phyloP scores from a whole-genome alignment of 345 rosid species.

The Viola odorata region DNA sequence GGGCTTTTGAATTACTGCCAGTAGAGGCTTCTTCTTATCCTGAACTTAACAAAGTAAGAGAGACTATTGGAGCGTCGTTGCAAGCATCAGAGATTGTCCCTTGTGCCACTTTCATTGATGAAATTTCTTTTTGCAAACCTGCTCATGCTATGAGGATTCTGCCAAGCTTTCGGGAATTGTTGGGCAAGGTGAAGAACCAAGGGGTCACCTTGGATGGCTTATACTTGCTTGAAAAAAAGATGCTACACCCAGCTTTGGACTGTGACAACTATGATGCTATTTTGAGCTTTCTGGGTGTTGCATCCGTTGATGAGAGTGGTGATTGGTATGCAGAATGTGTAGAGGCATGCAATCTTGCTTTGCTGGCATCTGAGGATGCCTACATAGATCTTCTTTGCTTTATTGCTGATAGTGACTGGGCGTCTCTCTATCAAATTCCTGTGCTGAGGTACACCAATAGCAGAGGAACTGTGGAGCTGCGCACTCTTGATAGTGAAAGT shows the following conservation, averaged over 20 bases:
- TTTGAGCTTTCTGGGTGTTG: slow-evolving; percentile 1
- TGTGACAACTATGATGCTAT: neutral
- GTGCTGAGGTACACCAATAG: neutral
- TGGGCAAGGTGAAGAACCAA: too few species aligned
- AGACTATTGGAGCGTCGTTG: neutral
- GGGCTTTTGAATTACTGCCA: neutral
- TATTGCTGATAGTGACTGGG: neutral
- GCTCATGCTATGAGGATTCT: too few species aligned
- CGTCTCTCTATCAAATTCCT: neutral
- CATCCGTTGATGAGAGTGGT: neutral
- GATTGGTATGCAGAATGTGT: slow-evolving; percentile 7
- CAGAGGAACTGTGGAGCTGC: neutral
- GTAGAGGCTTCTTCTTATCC: neutral
- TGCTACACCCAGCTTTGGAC: neutral
- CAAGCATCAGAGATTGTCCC: neutral
- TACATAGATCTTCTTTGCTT: slow-evolving; percentile 11
- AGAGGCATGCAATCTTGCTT: neutral
- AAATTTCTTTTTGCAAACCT: neutral
- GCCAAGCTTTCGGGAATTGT: too few species aligned
- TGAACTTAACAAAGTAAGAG: neutral
- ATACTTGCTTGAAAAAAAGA: too few species aligned
- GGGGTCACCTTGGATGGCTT: neutral
- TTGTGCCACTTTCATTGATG: neutral
- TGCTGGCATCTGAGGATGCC: neutral
- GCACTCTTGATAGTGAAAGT: neutral